A percentile compares a stretch with the other conserved stretches of the same genome.
phyloP scores from a whole-genome alignment of 495 filamentous ascomycete species.

The Daldinia concentrica region DNA sequence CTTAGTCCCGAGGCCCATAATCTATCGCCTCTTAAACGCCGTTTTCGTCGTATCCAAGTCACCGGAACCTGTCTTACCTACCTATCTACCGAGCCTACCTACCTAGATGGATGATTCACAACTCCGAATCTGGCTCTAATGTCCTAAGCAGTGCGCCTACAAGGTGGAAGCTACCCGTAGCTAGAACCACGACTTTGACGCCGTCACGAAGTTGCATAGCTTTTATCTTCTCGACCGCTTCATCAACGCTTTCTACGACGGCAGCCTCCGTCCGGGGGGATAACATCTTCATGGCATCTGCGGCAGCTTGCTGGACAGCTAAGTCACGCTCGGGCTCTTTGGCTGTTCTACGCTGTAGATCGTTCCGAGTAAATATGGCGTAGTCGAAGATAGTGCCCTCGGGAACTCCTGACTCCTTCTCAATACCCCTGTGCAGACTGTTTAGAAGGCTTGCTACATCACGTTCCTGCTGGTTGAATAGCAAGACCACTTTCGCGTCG shows the following conservation, averaged over 20 bases:
- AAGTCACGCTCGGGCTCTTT: slow-evolving; percentile 46
- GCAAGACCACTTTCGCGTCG: slow-evolving; percentile 59
- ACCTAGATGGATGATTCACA: slow-evolving; percentile 7
- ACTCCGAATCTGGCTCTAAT: slow-evolving; percentile 63
- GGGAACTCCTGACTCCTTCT: neutral
- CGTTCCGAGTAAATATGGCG: slow-evolving; percentile 58
- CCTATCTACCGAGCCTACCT: neutral
- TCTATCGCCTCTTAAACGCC: slow-evolving; percentile 13
- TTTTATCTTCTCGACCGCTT: slow-evolving; percentile 44
- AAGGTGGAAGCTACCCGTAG: slow-evolving; percentile 90
- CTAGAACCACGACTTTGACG: slow-evolving; percentile 52
- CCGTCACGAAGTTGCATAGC: slow-evolving; percentile 26
- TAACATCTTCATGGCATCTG: slow-evolving; percentile 36
- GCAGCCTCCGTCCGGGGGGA: slow-evolving; percentile 29
- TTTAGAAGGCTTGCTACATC: slow-evolving; percentile 69
- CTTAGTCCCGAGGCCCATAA: slow-evolving; percentile 12
- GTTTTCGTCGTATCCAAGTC: neutral
- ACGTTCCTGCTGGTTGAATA: slow-evolving; percentile 96
- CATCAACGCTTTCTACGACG: slow-evolving; percentile 42
- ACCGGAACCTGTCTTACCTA: neutral
- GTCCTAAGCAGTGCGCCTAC: slow-evolving; percentile 83
- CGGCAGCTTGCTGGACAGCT: slow-evolving; percentile 46
- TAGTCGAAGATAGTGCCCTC: slow-evolving; percentile 42
- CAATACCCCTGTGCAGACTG: slow-evolving; percentile 52
- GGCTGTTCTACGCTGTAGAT: slow-evolving; percentile 31